Evolutionary conservation across 176 grass and related monocot species (phyloP).

Genomic region (Urochloa ruziziensis): DNA sequence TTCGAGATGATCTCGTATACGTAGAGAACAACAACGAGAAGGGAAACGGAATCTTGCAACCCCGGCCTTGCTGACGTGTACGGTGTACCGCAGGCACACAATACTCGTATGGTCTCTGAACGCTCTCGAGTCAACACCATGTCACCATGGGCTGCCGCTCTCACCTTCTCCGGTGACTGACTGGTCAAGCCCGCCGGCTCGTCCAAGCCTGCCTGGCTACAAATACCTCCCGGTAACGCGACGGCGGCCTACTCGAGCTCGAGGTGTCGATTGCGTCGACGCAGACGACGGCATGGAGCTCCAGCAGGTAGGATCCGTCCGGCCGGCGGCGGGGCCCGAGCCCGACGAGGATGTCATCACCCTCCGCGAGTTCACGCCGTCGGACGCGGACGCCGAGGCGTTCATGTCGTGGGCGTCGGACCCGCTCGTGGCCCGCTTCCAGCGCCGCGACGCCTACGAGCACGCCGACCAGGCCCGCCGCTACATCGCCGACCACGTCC

Average conservation of each 20-base stretch:
- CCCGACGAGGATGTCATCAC: conserved; percentile 21
- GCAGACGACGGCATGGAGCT: background rate
- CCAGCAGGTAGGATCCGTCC: background rate
- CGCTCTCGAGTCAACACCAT: no score
- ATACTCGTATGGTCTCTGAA: background rate
- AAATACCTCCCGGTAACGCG: background rate
- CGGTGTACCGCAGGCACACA: no score
- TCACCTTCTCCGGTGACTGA: background rate
- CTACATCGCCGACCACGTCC: conserved; percentile 62
- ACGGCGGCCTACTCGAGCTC: background rate
- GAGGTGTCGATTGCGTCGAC: background rate
- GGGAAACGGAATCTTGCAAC: background rate
- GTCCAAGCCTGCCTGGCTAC: background rate
- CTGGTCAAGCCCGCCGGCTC: conserved; percentile 30
- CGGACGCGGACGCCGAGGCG: conserved; percentile 53
- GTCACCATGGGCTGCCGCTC: no score
- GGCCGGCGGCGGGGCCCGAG: background rate
- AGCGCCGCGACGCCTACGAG: conserved; percentile 53
- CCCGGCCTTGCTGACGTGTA: background rate
- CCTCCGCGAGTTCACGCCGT: conserved; percentile 55
- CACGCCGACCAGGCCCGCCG: conserved; percentile 41
- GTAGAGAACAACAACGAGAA: no score
- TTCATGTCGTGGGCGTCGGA: conserved; percentile 71
- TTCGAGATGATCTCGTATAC: no score
- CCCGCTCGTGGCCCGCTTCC: conserved; percentile 60